phyloP scores from a whole-genome alignment of 2,329 filamentous ascomycete genomes.

The Fusarium fujikuroi region DNA sequence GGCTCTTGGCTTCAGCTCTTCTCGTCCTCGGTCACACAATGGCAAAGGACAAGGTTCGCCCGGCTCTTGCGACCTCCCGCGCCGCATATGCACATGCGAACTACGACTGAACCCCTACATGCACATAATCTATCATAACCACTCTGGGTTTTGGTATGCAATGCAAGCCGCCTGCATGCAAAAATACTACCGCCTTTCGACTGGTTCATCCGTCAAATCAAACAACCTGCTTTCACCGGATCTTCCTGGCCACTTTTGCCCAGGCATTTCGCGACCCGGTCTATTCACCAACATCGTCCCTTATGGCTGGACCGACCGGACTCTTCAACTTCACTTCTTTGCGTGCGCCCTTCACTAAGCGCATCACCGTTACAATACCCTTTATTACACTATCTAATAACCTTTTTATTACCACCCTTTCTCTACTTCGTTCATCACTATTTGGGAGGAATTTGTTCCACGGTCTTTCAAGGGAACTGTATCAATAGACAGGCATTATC shows the following conservation, averaged over 20 bases:
- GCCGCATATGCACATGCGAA: conserved; percentile 41
- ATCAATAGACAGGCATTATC: conserved; percentile 46
- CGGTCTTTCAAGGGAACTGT: conserved; percentile 42
- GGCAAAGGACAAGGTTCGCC: conserved; percentile 29
- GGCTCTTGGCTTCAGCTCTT: conserved; percentile 16
- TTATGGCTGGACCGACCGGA: conserved; percentile 45
- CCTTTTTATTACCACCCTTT: conserved; percentile 3
- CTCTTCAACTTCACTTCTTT: conserved; percentile 39
- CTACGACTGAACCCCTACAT: conserved; percentile 35
- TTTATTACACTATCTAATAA: conserved; percentile 41
- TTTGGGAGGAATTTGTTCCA: conserved; percentile 41
- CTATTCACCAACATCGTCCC: conserved; percentile 26
- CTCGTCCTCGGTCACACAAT: conserved; percentile 33
- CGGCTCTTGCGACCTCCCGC: conserved; percentile 33
- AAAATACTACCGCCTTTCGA: background rate
- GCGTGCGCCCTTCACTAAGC: conserved; percentile 19
- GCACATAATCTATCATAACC: conserved; percentile 33
- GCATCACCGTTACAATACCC: conserved; percentile 40
- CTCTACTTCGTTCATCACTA: conserved; percentile 30
- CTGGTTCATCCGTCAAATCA: conserved; percentile 37
- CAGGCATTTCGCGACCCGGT: conserved; percentile 21
- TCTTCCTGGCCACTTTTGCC: conserved; percentile 2
- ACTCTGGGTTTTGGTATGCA: conserved; percentile 30
- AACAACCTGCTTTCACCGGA: conserved; percentile 35
- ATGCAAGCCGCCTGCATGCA: conserved; percentile 30